Conservation (phyloP, 2,329 filamentous ascomycete species). For the Sclerotinia glacialis region DNA sequence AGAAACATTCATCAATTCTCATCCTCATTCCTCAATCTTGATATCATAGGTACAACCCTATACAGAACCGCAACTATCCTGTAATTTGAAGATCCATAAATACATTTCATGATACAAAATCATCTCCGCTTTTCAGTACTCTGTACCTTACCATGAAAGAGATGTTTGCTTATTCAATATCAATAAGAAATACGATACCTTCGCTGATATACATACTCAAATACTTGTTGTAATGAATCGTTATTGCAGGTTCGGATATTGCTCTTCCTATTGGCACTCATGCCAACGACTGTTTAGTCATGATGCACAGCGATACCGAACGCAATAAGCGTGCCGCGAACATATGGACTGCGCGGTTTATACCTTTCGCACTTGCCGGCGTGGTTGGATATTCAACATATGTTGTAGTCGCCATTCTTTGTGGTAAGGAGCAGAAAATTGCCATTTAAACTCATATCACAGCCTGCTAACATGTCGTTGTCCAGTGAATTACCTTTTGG, state of each 20-base stretch:
- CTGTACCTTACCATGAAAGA: not conserved
- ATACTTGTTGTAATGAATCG: conserved; percentile 19
- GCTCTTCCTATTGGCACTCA: conserved; percentile 7
- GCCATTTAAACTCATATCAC: conserved; percentile 13
- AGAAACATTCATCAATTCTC: no score
- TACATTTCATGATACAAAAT: not conserved
- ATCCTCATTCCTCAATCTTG: no score
- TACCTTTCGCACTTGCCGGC: conserved; percentile 67
- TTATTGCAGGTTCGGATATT: conserved; percentile 2
- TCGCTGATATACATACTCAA: not conserved
- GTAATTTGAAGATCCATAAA: not conserved
- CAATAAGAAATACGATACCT: not conserved
- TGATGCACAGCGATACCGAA: conserved; percentile 19
- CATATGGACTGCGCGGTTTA: conserved; percentile 44
- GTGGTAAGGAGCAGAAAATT: conserved; percentile 52
- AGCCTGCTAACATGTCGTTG: conserved; percentile 14
- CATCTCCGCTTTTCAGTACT: not conserved
- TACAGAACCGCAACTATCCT: no score
- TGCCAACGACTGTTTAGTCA: conserved; percentile 4
- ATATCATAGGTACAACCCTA: no score
- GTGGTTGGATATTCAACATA: conserved; percentile 68
- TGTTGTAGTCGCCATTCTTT: conserved; percentile 64
- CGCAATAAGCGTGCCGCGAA: conserved; percentile 28
- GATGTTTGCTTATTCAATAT: conserved; percentile 3
- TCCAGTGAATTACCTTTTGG: conserved; percentile 70